A percentile compares a stretch with the other conserved stretches of the same genome.
phyloP scores from a whole-genome alignment of 108 stramenopile genomes.

The Parietichytrium sp. region DNA sequence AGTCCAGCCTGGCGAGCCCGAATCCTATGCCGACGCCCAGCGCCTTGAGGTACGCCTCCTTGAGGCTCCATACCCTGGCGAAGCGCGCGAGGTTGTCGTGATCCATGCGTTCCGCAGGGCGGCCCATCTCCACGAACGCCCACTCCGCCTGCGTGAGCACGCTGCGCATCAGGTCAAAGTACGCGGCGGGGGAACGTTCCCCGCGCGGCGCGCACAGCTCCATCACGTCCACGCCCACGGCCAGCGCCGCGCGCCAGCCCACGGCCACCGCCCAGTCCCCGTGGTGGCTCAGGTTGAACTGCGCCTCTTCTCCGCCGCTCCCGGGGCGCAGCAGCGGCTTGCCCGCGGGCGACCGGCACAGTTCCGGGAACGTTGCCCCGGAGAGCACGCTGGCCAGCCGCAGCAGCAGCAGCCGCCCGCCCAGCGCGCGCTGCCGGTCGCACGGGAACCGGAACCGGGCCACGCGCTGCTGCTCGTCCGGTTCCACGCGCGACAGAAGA shows the following conservation, averaged over 20 bases:
- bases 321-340: slow-evolving; percentile 13
- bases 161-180: background rate
- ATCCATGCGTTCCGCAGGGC: background rate
- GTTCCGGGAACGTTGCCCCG: background rate
- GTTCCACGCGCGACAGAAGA: background rate
- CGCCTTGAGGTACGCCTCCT: slow-evolving; percentile 30
- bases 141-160: slow-evolving; percentile 21
- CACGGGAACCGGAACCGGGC: background rate
- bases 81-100: background rate
- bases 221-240: background rate
- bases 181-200: background rate
- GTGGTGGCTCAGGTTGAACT: background rate
- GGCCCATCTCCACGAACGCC: background rate
- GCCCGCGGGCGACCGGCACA: background rate
- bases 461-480: background rate
- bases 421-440: slow-evolving; percentile 7
- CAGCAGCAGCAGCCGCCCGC: background rate
- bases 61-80: slow-evolving; percentile 21
- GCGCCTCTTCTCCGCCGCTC: too few relatives aligned
- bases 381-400: background rate
- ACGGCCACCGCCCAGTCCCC: slow-evolving; percentile 9
- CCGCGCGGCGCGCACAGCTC: background rate
- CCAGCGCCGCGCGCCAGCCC: background rate
- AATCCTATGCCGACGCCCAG: slow-evolving; percentile 12
- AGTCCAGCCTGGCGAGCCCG: background rate